These are phyloP conservation scores for Vitis hybrid DNA, from an alignment of 177 flowering plant genomes.

Conservation along the genomic window DNA sequence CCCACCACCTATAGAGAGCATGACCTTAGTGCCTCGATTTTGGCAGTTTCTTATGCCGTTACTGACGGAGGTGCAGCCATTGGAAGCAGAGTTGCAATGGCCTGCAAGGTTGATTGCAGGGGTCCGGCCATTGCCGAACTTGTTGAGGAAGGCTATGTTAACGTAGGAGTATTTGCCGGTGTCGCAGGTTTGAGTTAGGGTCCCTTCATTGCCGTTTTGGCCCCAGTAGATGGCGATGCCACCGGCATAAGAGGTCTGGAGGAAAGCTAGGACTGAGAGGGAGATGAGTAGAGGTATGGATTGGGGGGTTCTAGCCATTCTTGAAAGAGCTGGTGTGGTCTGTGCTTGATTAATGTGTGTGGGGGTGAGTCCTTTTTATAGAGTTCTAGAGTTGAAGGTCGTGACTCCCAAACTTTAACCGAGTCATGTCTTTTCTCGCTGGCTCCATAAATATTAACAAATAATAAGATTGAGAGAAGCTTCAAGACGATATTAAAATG, in stretches of 20 bases:
- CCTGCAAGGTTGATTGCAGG: conserved; percentile 13
- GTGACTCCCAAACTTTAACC: too few species aligned
- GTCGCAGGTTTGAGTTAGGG: conserved; percentile 21
- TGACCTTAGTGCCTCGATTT: conserved; percentile 19
- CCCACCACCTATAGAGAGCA: conserved; percentile 28
- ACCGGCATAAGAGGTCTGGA: conserved; percentile 6
- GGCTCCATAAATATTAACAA: too few species aligned
- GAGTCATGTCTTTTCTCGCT: too few species aligned
- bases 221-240: conserved; percentile 37
- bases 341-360: neutral
- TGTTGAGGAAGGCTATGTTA: conserved; percentile 28
- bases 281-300: neutral
- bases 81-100: conserved; percentile 25
- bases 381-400: too few species aligned
- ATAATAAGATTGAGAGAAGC: too few species aligned
- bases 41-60: conserved; percentile 20
- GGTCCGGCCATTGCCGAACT: conserved; percentile 25
- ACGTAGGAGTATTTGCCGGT: conserved; percentile 19
- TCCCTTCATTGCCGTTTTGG: conserved; percentile 29
- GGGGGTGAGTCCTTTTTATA: neutral
- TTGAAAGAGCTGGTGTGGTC: neutral
- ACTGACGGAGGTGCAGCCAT: conserved; percentile 14
- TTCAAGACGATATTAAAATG: too few species aligned
- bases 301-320: neutral
- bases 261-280: neutral